Conservation (phyloP, 768 basidiomycete genomes). For the Lyophyllum decastes region DNA sequence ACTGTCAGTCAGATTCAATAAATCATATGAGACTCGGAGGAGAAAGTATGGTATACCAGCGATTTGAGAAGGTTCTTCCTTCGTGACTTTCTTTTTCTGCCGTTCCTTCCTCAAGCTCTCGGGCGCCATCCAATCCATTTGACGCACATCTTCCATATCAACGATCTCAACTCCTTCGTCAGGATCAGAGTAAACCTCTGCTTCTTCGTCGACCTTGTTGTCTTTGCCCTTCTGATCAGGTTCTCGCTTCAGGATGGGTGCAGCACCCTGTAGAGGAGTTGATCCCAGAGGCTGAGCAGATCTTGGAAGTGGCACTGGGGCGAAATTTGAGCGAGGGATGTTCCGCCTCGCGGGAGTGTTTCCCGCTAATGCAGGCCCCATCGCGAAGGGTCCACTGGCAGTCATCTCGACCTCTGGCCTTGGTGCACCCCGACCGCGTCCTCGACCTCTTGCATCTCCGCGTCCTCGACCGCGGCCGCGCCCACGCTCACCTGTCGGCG, state of each 20-base stretch:
- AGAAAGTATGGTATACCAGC: constrained; percentile 23
- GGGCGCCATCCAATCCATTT: constrained; percentile 90
- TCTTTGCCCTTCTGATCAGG: constrained; percentile 29
- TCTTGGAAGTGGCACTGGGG: constrained; percentile 45
- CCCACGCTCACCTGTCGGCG: constrained; percentile 43
- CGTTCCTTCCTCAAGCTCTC: constrained; percentile 64
- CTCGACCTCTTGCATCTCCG: constrained; percentile 51
- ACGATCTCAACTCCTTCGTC: constrained; percentile 88
- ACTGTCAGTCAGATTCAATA: constrained; percentile 11
- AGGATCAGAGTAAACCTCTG: constrained; percentile 81
- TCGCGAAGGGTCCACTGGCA: constrained; percentile 85
- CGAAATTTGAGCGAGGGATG: constrained; percentile 57
- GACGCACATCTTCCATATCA: constrained; percentile 75
- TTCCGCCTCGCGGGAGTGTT: constrained; percentile 47
- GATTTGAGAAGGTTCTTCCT: constrained; percentile 38
- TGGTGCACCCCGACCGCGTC: constrained; percentile 53
- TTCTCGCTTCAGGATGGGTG: constrained; percentile 52
- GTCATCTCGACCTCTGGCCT: constrained; percentile 70
- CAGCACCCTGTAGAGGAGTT: constrained; percentile 49
- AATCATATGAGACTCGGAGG: not conserved
- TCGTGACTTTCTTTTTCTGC: constrained; percentile 40
- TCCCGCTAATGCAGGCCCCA: constrained; percentile 77
- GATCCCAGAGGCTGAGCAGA: constrained; percentile 45
- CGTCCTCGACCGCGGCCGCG: constrained; percentile 48
- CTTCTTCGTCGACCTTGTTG: constrained; percentile 45